These are phyloP conservation scores for Nosema bombycis DNA, from an alignment of 371 early-diverging fungal genomes.

Conservation along the genomic window DNA sequence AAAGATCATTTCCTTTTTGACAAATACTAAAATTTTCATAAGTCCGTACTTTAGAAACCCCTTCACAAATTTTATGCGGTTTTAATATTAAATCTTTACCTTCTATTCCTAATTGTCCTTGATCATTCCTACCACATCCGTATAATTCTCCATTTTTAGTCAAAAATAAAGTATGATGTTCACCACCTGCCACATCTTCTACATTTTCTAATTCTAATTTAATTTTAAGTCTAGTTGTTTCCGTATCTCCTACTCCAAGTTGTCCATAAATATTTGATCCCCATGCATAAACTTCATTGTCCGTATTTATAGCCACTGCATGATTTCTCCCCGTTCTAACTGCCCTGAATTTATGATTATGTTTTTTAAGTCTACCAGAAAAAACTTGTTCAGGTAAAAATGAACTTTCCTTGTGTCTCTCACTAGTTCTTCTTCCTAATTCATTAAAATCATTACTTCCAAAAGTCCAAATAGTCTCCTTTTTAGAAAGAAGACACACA, in stretches of 20 bases:
- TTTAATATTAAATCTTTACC: conserved; percentile 19
- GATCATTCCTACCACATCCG: conserved; percentile 62
- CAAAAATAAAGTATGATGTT: conserved; percentile 57
- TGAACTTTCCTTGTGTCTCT: conserved; percentile 55
- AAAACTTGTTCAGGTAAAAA: conserved; percentile 64
- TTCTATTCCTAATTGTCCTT: conserved; percentile 59
- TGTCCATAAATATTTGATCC: conserved; percentile 90
- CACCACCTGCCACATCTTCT: conserved; percentile 56
- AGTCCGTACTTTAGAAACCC: conserved; percentile 43
- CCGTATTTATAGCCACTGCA: conserved; percentile 71
- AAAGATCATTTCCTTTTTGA: conserved; percentile 45
- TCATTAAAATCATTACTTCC: conserved; percentile 86
- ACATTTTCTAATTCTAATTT: conserved; percentile 48
- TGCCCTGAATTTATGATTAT: conserved; percentile 66
- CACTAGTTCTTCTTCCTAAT: conserved; percentile 69
- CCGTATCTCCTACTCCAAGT: conserved; percentile 69
- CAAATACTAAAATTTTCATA: conserved; percentile 51
- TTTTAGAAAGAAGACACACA: conserved; percentile 71
- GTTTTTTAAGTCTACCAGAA: conserved; percentile 58
- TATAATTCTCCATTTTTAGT: conserved; percentile 55
- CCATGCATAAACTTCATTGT: conserved; percentile 71
- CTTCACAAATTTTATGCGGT: conserved; percentile 27
- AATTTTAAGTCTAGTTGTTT: conserved; percentile 23
- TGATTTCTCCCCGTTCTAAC: conserved; percentile 78
- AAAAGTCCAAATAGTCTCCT: conserved; percentile 76